Evolutionary conservation across 768 basidiomycete genomes (phyloP).

Genomic region (Amyloporia xantha): DNA sequence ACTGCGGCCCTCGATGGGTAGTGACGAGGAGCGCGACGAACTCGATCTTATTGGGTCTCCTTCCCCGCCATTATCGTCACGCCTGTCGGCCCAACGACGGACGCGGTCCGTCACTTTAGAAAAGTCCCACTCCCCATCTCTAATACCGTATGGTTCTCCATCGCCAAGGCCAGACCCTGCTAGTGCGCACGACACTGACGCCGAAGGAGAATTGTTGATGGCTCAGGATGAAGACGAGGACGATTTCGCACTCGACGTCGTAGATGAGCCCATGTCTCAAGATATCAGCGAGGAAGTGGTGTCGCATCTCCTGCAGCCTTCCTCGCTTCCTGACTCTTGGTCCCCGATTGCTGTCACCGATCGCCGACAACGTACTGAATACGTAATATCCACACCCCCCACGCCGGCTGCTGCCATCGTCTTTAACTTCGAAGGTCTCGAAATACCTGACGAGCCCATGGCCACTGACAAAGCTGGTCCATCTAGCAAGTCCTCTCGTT

Average conservation of each 20-base stretch:
- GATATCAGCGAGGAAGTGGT: background rate
- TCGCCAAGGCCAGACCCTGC: background rate
- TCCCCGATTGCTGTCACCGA: background rate
- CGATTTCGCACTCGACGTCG: background rate
- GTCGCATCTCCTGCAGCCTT: background rate
- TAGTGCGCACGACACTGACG: background rate
- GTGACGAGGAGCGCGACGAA: background rate
- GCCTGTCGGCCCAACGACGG: background rate
- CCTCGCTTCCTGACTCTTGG: background rate
- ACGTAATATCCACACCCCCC: constrained; percentile 6
- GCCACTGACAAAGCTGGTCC: background rate
- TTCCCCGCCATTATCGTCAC: background rate
- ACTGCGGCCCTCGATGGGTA: background rate
- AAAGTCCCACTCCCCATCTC: background rate
- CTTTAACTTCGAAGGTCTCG: constrained; percentile 4
- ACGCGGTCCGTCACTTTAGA: background rate
- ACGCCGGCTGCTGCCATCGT: background rate
- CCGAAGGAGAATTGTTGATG: background rate
- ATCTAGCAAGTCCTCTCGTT: constrained; percentile 13
- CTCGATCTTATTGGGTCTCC: background rate
- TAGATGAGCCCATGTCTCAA: background rate
- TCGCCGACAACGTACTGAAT: background rate
- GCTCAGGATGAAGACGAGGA: background rate
- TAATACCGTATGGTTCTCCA: background rate
- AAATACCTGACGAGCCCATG: background rate